phyloP scores from a whole-genome alignment of 768 basidiomycete genomes.

The Amanita jacksonii region DNA sequence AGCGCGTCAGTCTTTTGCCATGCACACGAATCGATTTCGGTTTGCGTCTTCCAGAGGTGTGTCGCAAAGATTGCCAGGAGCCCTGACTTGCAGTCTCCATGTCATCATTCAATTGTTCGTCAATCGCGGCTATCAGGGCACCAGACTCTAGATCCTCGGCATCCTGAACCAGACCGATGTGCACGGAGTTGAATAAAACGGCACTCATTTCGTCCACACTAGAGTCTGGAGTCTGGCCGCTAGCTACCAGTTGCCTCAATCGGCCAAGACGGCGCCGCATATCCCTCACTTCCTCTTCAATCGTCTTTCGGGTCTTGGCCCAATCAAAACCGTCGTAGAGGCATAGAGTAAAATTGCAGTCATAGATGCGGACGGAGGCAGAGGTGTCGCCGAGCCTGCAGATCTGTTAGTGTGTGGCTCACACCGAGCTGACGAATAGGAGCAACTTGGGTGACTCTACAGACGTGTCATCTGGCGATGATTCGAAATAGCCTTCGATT shows the following conservation, averaged over 20 bases:
- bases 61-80: slow-evolving; percentile 85
- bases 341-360: slow-evolving; percentile 57
- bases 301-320: slow-evolving; percentile 71
- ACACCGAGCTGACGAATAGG: slow-evolving; percentile 6
- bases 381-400: slow-evolving; percentile 36
- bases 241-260: slow-evolving; percentile 87
- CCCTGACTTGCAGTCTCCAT: slow-evolving; percentile 67
- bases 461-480: slow-evolving; percentile 44
- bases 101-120: slow-evolving; percentile 78
- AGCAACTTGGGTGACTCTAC: slow-evolving; percentile 41
- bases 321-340: slow-evolving; percentile 97
- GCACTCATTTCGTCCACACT: slow-evolving; percentile 63
- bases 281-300: slow-evolving; percentile 81
- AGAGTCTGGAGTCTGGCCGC: slow-evolving; percentile 78
- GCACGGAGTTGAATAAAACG: slow-evolving; percentile 87
- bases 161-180: slow-evolving; percentile 82
- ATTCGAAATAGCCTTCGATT: slow-evolving; percentile 68
- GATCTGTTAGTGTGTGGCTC: neutral
- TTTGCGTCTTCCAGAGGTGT: slow-evolving; percentile 32
- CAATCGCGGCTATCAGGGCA: slow-evolving; percentile 82
- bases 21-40: slow-evolving; percentile 33
- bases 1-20: slow-evolving; percentile 57
- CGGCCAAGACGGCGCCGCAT: slow-evolving; percentile 81
- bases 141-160: slow-evolving; percentile 64
- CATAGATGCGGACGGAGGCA: slow-evolving; percentile 44